phyloP scores from a whole-genome alignment of 2,329 filamentous ascomycete genomes.

The Ophiocordyceps camponoti-floridani region DNA sequence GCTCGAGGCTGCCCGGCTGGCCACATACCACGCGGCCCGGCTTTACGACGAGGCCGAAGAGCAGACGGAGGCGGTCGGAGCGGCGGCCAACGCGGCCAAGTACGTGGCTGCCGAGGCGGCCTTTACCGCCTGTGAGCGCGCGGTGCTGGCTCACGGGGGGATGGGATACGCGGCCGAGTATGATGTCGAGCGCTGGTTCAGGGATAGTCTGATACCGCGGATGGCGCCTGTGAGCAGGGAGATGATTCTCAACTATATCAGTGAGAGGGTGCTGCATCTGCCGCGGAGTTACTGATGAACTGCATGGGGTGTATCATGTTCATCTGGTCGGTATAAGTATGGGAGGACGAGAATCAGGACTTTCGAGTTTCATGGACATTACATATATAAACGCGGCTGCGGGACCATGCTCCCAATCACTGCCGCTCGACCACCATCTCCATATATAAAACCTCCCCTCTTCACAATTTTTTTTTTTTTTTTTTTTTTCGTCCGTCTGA shows the following conservation, averaged over 20 bases:
- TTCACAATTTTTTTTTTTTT: too few relatives aligned
- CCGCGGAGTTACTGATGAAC: slow-evolving; percentile 20
- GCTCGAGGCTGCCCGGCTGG: slow-evolving; percentile 46
- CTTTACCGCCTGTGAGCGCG: slow-evolving; percentile 42
- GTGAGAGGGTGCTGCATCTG: slow-evolving; percentile 45
- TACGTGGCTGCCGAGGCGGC: slow-evolving; percentile 50
- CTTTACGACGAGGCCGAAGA: slow-evolving; percentile 41
- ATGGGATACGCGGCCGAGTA: slow-evolving; percentile 47
- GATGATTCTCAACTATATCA: slow-evolving; percentile 61
- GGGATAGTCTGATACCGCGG: slow-evolving; percentile 45
- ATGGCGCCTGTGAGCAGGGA: slow-evolving; percentile 49
- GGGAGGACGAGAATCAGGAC: not conserved
- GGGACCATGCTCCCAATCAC: too few relatives aligned
- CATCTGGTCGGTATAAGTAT: too few relatives aligned
- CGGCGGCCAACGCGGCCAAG: slow-evolving; percentile 48
- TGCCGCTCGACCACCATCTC: too few relatives aligned
- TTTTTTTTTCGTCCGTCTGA: too few relatives aligned
- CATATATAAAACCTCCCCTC: too few relatives aligned
- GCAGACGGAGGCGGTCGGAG: slow-evolving; percentile 28
- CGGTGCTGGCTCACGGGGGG: slow-evolving; percentile 26
- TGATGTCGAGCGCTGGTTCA: slow-evolving; percentile 45
- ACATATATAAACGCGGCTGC: too few relatives aligned
- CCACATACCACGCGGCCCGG: slow-evolving; percentile 45
- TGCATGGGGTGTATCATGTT: too few relatives aligned
- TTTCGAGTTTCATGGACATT: too few relatives aligned